A percentile compares a stretch with the other conserved stretches of the same genome.
phyloP scores from a whole-genome alignment of 23 red algal genomes.

The Agarophyton chilense region DNA sequence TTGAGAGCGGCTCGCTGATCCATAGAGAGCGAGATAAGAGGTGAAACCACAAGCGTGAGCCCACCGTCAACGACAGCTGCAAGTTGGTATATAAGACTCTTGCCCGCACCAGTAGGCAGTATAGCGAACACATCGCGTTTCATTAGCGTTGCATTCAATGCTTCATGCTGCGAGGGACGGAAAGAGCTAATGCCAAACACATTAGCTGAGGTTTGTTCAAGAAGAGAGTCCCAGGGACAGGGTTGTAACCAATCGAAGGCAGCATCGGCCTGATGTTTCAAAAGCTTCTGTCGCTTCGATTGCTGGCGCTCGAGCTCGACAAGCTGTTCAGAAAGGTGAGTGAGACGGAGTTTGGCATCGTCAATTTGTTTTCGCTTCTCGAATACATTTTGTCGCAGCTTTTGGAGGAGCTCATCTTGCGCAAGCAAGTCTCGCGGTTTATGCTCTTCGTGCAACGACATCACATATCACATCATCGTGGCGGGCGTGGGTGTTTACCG shows the following conservation, averaged over 20 bases:
- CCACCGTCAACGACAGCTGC: slow-evolving; percentile 73
- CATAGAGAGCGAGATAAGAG: slow-evolving; percentile 88
- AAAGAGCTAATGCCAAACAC: slow-evolving; percentile 58
- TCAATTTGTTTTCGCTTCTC: slow-evolving; percentile 4
- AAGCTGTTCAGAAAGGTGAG: not conserved
- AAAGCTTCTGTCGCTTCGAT: not conserved
- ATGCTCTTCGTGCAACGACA: too few species aligned
- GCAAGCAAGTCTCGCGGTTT: too few species aligned
- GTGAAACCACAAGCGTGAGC: slow-evolving; percentile 88
- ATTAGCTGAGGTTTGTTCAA: not conserved
- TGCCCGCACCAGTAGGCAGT: slow-evolving; percentile 93
- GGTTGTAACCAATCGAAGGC: slow-evolving; percentile 34
- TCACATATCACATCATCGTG: too few species aligned
- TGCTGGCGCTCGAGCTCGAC: not conserved
- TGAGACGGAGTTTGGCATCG: slow-evolving; percentile 3
- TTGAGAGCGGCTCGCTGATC: slow-evolving; percentile 75
- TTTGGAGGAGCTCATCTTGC: not conserved
- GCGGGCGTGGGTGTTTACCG: too few species aligned
- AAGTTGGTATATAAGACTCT: slow-evolving; percentile 94
- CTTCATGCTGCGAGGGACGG: slow-evolving; percentile 75
- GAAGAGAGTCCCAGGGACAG: slow-evolving; percentile 20
- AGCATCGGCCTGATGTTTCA: not conserved
- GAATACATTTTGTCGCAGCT: not conserved
- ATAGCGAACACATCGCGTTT: slow-evolving; percentile 83
- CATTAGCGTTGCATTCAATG: slow-evolving; percentile 80